Conservation (phyloP, 2,329 filamentous ascomycete genomes). For the Microdochium paspali region DNA sequence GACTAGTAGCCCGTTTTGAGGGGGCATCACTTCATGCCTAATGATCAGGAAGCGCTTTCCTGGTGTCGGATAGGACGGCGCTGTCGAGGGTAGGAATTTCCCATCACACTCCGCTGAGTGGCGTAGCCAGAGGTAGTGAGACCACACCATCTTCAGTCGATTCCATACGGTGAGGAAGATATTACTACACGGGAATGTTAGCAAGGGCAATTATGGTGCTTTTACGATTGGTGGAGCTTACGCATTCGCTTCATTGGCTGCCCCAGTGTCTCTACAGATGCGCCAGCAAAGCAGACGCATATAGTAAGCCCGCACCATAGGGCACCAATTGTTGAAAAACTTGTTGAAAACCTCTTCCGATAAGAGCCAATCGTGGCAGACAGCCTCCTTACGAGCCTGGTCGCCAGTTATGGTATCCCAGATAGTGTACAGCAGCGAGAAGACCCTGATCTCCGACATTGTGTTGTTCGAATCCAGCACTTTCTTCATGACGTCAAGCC, state of each 20-base stretch:
- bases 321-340: conserved; percentile 90
- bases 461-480: conserved; percentile 81
- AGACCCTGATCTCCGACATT: conserved; percentile 78
- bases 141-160: conserved; percentile 65
- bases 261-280: conserved; percentile 66
- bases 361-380: conserved; percentile 70
- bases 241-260: conserved; percentile 54
- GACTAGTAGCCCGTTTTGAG: conserved; percentile 36
- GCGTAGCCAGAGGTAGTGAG: conserved; percentile 68
- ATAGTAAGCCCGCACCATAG: conserved; percentile 89
- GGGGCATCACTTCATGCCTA: conserved; percentile 55
- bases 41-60: conserved; percentile 84
- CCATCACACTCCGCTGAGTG: conserved; percentile 50
- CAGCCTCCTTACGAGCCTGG: conserved; percentile 53
- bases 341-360: conserved; percentile 66
- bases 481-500: conserved; percentile 69
- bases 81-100: conserved; percentile 57
- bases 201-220: background rate
- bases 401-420: conserved; percentile 67
- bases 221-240: conserved; percentile 32
- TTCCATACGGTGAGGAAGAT: conserved; percentile 61
- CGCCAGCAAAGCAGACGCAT: conserved; percentile 89
- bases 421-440: conserved; percentile 70
- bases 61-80: conserved; percentile 76
- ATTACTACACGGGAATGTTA: conserved; percentile 35